Evolutionary conservation across 2,329 filamentous ascomycete genomes (phyloP), one percentile per base, ranked within the genome.

Genomic region (Pyrenophora graminea): DNA sequence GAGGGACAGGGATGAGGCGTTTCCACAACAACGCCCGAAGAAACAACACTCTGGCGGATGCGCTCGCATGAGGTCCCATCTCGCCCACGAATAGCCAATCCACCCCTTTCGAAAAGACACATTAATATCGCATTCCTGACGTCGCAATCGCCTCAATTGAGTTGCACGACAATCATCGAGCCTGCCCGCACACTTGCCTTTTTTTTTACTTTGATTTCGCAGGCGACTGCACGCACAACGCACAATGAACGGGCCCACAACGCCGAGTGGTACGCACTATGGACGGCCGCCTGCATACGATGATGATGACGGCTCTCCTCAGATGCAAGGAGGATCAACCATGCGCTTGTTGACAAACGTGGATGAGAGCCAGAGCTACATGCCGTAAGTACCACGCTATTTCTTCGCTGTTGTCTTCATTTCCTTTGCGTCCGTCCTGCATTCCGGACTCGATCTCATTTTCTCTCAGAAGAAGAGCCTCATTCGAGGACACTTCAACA

Each of bases 261-360:
- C 72, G 54, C 71, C 71, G 49, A 55, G 61, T 42, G 60, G 64
- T 42, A 63, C 67, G 41, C 68, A 63, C 52, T 77, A 77, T 58
- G 64, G 66, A 40, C 70, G 71, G 39, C 77, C 77, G 40, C 77
- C 78, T 55, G 70, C 74, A 61, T 80, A 80, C 48, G 74, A 76
- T 54, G 75, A 79, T 37, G 70, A 73, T 39, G 70, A 74, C 42
- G 64, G 61, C 39, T 63, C 68, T 15, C 66, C 69, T 27, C 67
- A 64, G 30, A 58, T 62, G 48, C 73, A 72, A 61, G 70, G 73
- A 64, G 74, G 74, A 48, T 72, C 77, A 48, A 77, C 76, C 39
- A 79, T 81, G 78, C 76, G 78, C 52, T 70, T 80, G 65, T 72
- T 81, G 71, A 78, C 77, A 57, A 74, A 75, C 56, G 69, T 64